Evolutionary conservation across 1,284 basidiomycete species (phyloP).

Genomic region (Pisolithus thermaeus): DNA sequence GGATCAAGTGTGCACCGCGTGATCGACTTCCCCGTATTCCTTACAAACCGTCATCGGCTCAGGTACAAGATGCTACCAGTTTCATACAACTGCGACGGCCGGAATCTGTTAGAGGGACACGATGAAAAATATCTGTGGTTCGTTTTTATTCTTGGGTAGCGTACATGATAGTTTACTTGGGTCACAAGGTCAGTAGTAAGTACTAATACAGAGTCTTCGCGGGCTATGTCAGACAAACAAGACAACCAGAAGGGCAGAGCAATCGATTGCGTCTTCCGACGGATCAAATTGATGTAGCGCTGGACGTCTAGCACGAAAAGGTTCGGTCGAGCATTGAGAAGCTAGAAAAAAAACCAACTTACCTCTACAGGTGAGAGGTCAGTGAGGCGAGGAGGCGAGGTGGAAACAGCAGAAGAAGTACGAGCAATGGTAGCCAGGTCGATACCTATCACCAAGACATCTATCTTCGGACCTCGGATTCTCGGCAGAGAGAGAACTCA

Average conservation of each 20-base stretch:
- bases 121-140: not conserved
- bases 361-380: conserved; percentile 33
- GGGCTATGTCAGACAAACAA: not conserved
- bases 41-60: too few species aligned
- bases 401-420: conserved; percentile 69
- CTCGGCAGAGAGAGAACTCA: conserved; percentile 20
- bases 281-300: not conserved
- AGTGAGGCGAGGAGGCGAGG: conserved; percentile 47
- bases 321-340: not conserved
- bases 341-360: not conserved
- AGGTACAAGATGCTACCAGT: too few species aligned
- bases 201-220: not conserved
- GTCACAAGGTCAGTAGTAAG: not conserved
- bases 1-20: too few species aligned
- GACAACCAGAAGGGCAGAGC: too few species aligned
- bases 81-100: too few species aligned
- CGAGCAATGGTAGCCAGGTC: conserved; percentile 78
- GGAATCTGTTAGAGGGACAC: not conserved
- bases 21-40: too few species aligned
- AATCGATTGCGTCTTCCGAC: not conserved
- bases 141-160: not conserved
- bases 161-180: too few species aligned
- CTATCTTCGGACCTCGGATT: conserved; percentile 6
- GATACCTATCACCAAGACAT: conserved; percentile 35
- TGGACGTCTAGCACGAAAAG: not conserved